These are phyloP conservation scores for Gloeopeniophorella convolvens DNA, from an alignment of 768 basidiomycete species.

Conservation along the genomic window DNA sequence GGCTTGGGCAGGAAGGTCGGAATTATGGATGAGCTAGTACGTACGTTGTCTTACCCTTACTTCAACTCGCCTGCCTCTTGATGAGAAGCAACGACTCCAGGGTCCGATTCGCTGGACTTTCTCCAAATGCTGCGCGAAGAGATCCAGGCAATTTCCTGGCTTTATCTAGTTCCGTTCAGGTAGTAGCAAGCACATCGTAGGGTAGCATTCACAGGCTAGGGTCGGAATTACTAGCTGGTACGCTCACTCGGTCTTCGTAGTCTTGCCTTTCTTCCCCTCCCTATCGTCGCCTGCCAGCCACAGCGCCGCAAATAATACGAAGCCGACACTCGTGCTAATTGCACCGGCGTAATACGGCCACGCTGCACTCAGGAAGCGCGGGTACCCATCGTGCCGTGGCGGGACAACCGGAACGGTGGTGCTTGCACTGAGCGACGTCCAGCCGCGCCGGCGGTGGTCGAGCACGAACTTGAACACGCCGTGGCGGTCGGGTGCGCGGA, in stretches of 20 bases:
- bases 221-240: not conserved
- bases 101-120: too few species aligned
- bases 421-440: slow-evolving; percentile 65
- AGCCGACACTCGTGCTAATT: slow-evolving; percentile 79
- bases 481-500: slow-evolving; percentile 91
- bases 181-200: not conserved
- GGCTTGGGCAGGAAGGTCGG: too few species aligned
- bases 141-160: too few species aligned
- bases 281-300: slow-evolving; percentile 84
- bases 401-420: slow-evolving; percentile 86
- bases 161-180: too few species aligned
- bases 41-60: too few species aligned
- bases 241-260: slow-evolving; percentile 26
- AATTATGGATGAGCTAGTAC: too few species aligned
- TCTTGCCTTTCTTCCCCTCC: slow-evolving; percentile 48
- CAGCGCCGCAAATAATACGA: slow-evolving; percentile 77
- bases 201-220: not conserved
- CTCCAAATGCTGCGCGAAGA: too few species aligned
- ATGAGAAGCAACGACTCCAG: too few species aligned
- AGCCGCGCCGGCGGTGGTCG: slow-evolving; percentile 75
- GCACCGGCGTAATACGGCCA: slow-evolving; percentile 95
- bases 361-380: slow-evolving; percentile 90
- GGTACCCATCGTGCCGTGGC: slow-evolving; percentile 90
- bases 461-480: slow-evolving; percentile 98
- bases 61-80: too few species aligned